Conservation (phyloP, 495 filamentous ascomycete genomes). For the Chlorociboria aeruginascens region DNA sequence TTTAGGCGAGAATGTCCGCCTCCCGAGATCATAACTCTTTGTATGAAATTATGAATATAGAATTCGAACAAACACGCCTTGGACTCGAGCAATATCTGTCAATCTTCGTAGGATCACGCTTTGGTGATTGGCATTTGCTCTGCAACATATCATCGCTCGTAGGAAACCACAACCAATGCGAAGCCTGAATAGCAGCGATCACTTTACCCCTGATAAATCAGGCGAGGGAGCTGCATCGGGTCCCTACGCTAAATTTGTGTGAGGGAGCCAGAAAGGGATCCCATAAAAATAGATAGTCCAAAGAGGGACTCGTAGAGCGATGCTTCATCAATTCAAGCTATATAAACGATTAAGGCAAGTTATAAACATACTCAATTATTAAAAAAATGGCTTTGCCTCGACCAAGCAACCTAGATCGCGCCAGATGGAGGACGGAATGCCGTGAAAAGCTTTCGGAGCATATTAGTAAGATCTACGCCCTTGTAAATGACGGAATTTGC, state of each 20-base stretch:
- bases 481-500: constrained; percentile 15
- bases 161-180: no score
- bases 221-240: no score
- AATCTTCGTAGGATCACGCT: constrained; percentile 5
- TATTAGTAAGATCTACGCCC: constrained; percentile 10
- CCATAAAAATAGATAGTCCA: constrained; percentile 8
- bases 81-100: constrained; percentile 3
- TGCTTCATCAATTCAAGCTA: constrained; percentile 9
- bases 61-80: constrained; percentile 4
- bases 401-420: constrained; percentile 10
- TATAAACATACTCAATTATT: constrained; percentile 1
- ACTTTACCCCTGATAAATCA: constrained; percentile 1
- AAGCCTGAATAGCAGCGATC: no score
- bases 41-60: constrained; percentile 2
- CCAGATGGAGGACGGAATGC: constrained; percentile 9
- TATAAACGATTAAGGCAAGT: constrained; percentile 5
- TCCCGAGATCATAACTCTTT: constrained; percentile 1
- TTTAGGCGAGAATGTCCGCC: constrained; percentile 4
- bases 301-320: constrained; percentile 1
- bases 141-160: neutral
- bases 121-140: constrained; percentile 4
- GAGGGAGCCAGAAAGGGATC: constrained; percentile 6
- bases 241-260: neutral
- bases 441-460: constrained; percentile 10
- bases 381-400: constrained; percentile 3